Percentiles rank a stretch among this genome's conserved stretches.
Conservation (phyloP, 805 yeast species). For the Kluyveromyces siamensis region DNA sequence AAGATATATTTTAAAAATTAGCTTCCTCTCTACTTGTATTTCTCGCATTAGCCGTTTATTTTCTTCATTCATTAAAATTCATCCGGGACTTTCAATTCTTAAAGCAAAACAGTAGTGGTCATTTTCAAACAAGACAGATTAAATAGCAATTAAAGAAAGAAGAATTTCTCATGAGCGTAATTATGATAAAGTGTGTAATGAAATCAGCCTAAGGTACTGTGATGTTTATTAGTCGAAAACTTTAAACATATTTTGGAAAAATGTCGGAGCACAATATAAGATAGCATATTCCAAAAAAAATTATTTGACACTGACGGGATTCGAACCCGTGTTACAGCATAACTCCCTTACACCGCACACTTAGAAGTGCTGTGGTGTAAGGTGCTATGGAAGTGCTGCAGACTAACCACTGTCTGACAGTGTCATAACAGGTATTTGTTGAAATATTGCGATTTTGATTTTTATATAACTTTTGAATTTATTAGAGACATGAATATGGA, state of each 20-base stretch:
- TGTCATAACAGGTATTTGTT: background rate
- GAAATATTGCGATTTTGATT: background rate
- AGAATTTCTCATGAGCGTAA: too few relatives aligned
- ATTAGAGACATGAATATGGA: too few relatives aligned
- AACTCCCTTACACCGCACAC: conserved; percentile 1
- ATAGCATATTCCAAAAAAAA: too few relatives aligned
- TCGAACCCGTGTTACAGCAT: conserved; percentile 3
- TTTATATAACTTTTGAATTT: too few relatives aligned
- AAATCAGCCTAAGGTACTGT: too few relatives aligned
- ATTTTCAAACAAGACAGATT: too few relatives aligned
- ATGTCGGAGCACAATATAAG: too few relatives aligned
- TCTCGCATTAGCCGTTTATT: background rate
- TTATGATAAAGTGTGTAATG: too few relatives aligned
- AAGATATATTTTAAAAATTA: too few relatives aligned
- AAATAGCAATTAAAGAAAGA: too few relatives aligned
- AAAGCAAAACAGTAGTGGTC: background rate
- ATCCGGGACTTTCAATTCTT: background rate
- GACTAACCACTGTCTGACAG: conserved; percentile 3
- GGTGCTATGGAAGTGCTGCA: conserved; percentile 1
- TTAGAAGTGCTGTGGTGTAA: background rate
- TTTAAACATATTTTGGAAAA: too few relatives aligned
- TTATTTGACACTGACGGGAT: conserved; percentile 4
- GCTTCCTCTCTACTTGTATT: background rate
- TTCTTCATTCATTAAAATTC: background rate
- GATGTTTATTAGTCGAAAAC: too few relatives aligned